phyloP scores from a whole-genome alignment of 2,329 filamentous ascomycete genomes.

The Aspergillus ibericus region DNA sequence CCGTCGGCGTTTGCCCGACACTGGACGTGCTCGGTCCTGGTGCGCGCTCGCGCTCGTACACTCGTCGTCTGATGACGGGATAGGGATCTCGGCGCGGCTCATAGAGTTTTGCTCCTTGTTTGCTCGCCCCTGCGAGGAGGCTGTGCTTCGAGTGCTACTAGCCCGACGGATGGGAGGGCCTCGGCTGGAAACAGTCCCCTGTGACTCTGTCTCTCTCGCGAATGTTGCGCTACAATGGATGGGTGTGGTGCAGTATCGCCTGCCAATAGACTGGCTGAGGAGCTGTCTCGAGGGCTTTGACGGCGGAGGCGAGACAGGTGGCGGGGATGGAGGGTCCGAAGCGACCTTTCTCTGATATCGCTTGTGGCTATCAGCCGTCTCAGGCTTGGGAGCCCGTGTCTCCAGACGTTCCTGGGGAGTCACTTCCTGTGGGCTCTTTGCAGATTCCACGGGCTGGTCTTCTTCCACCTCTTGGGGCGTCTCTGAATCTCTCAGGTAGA shows the following conservation, averaged over 20 bases:
- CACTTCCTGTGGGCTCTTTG: not conserved
- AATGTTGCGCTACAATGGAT: not conserved
- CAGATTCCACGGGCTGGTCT: not conserved
- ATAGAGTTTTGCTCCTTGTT: constrained; percentile 16
- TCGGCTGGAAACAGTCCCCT: constrained; percentile 7
- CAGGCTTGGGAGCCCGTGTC: not conserved
- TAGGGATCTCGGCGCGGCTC: constrained; percentile 31
- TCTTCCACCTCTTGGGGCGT: constrained; percentile 2
- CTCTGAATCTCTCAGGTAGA: constrained; percentile 13
- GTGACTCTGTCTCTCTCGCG: constrained; percentile 12
- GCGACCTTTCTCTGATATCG: constrained; percentile 19
- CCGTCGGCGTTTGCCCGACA: constrained; percentile 14
- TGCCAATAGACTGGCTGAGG: constrained; percentile 5
- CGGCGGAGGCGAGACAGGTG: constrained; percentile 28
- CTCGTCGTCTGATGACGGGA: constrained; percentile 45
- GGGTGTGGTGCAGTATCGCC: constrained; percentile 22
- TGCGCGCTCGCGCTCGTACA: constrained; percentile 23
- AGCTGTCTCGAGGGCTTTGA: constrained; percentile 21
- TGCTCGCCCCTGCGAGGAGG: constrained; percentile 22
- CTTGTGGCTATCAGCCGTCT: constrained; percentile 6
- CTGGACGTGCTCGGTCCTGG: constrained; percentile 8
- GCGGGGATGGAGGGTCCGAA: constrained; percentile 27
- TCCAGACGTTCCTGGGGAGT: not conserved
- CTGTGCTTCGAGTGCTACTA: constrained; percentile 25
- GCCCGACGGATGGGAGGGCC: constrained; percentile 22